Percentiles rank a stretch among this genome's conserved stretches.
Conservation (phyloP, 306 rosid genomes). For the Vigna unguiculata region DNA sequence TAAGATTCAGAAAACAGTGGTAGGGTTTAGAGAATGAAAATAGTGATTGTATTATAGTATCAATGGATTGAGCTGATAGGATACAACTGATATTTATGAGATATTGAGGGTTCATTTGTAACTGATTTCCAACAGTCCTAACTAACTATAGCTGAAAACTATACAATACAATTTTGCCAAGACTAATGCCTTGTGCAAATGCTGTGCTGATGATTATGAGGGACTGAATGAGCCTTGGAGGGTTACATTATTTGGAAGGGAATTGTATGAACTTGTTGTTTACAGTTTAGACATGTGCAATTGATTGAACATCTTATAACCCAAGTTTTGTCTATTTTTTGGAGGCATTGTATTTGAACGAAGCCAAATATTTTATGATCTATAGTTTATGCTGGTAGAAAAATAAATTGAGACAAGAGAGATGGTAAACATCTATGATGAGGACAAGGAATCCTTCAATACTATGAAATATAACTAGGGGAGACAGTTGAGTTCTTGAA, state of each 20-base stretch:
- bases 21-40: neutral
- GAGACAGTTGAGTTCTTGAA: neutral
- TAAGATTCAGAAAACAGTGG: neutral
- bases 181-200: no score
- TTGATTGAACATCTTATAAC: constrained; percentile 1
- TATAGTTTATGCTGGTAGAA: neutral
- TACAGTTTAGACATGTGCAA: neutral
- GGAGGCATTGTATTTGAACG: neutral
- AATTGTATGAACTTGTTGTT: neutral
- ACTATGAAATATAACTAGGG: constrained; percentile 1
- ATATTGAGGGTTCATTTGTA: neutral
- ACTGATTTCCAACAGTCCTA: neutral
- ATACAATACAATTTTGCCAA: no score
- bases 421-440: neutral
- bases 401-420: constrained; percentile 11
- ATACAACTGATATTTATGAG: neutral
- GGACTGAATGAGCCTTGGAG: neutral
- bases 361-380: constrained; percentile 1
- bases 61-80: neutral
- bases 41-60: neutral
- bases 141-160: no score
- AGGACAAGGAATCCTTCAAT: constrained; percentile 1
- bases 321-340: neutral
- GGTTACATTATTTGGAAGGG: neutral
- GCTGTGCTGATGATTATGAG: neutral